Conservation (phyloP, 1,284 basidiomycete genomes). For the Takashimella tepidaria region DNA sequence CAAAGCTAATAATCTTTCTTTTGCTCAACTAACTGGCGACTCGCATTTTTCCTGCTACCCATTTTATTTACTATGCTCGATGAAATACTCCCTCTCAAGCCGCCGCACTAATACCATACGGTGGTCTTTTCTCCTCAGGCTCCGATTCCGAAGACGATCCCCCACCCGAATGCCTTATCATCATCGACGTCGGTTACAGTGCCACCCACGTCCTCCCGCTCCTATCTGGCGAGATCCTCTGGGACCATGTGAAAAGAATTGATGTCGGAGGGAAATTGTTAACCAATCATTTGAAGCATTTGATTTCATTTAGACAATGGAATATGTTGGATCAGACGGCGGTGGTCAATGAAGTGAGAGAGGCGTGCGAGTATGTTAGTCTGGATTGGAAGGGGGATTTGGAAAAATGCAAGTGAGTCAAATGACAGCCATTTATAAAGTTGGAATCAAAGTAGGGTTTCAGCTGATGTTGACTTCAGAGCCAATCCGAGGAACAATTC, state of each 20-base stretch:
- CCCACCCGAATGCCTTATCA: constrained; percentile 68
- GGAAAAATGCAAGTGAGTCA: constrained; percentile 67
- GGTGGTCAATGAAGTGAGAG: constrained; percentile 87
- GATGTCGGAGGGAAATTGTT: constrained; percentile 90
- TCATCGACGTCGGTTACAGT: constrained; percentile 87
- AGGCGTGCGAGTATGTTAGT: constrained; percentile 80
- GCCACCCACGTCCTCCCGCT: constrained; percentile 89
- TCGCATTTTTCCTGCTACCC: too few species aligned
- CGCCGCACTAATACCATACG: constrained; percentile 68
- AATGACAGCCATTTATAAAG: background rate
- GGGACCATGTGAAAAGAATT: constrained; percentile 75
- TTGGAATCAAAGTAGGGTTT: background rate
- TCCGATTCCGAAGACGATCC: constrained; percentile 49
- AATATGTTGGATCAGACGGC: constrained; percentile 93
- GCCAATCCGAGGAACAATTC: constrained; percentile 51
- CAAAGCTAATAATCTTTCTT: background rate
- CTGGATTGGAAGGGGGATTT: constrained; percentile 66
- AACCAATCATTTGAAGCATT: constrained; percentile 89
- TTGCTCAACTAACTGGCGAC: background rate
- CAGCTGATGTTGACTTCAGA: constrained; percentile 12
- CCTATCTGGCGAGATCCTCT: constrained; percentile 65
- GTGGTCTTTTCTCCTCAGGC: constrained; percentile 56
- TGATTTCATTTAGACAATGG: constrained; percentile 91
- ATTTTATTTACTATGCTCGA: too few species aligned
- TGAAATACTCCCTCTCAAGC: constrained; percentile 59